phyloP scores from a whole-genome alignment of 345 rosid genomes.

The Brassica napus region DNA sequence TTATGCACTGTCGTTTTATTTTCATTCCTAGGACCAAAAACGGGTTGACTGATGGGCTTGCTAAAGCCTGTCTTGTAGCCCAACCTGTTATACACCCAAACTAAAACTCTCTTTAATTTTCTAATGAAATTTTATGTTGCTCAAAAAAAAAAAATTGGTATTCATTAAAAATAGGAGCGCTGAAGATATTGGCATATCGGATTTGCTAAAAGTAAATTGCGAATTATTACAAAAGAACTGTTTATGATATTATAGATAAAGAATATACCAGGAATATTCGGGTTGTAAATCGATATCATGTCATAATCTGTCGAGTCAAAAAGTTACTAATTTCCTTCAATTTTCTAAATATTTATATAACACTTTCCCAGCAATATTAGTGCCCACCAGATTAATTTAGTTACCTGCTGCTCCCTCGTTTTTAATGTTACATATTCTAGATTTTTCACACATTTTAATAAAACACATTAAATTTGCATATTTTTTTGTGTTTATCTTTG shows the following conservation, averaged over 20 bases:
- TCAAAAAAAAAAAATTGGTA: no score
- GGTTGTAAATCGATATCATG: constrained; percentile 17
- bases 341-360: neutral
- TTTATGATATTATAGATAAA: neutral
- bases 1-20: no score
- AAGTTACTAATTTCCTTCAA: neutral
- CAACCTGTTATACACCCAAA: no score
- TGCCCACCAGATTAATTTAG: neutral
- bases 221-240: constrained; percentile 14
- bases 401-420: neutral
- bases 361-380: neutral
- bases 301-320: constrained; percentile 20
- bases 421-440: no score
- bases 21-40: no score
- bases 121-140: no score
- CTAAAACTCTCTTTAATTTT: no score
- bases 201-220: neutral
- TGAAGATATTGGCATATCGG: constrained; percentile 10
- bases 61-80: no score
- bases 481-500: no score
- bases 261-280: constrained; percentile 29
- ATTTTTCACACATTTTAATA: no score
- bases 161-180: neutral
- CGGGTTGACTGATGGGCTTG: no score
- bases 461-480: no score